phyloP scores from a whole-genome alignment of 2,329 filamentous ascomycete genomes.

The Huntiella omanensis region DNA sequence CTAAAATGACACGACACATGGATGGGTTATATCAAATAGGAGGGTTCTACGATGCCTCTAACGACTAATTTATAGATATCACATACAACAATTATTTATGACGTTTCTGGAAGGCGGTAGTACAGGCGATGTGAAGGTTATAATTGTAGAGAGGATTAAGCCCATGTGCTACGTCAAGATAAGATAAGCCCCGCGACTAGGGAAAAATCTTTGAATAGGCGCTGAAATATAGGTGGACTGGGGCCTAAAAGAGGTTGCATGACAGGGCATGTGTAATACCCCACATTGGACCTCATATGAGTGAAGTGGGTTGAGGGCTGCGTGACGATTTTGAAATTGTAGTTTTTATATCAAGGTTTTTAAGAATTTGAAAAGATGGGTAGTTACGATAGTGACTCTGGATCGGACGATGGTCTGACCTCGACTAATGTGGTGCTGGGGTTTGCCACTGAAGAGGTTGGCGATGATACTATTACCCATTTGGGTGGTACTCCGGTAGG shows the following conservation, averaged over 20 bases:
- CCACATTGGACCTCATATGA: too few relatives aligned
- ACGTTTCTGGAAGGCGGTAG: too few relatives aligned
- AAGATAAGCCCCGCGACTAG: slow-evolving; percentile 17
- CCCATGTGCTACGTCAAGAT: slow-evolving; percentile 8
- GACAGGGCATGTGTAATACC: too few relatives aligned
- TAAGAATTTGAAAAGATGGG: slow-evolving; percentile 31
- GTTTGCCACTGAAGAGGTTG: slow-evolving; percentile 64
- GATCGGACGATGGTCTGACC: slow-evolving; percentile 48
- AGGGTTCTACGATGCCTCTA: slow-evolving; percentile 1
- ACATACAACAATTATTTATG: neutral
- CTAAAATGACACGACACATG: slow-evolving; percentile 11
- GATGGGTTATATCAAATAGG: slow-evolving; percentile 6
- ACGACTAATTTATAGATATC: slow-evolving; percentile 6
- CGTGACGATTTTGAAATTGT: too few relatives aligned
- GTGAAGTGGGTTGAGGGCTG: too few relatives aligned
- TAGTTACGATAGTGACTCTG: slow-evolving; percentile 73
- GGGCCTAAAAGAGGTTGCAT: too few relatives aligned
- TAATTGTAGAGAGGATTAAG: too few relatives aligned
- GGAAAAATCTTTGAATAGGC: slow-evolving; percentile 1
- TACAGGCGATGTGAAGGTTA: too few relatives aligned
- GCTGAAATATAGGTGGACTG: too few relatives aligned
- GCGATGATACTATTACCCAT: slow-evolving; percentile 69
- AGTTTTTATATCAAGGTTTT: neutral
- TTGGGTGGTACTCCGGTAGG: slow-evolving; percentile 73
- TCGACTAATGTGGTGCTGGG: slow-evolving; percentile 81